These are phyloP conservation scores for Trametes cubensis DNA, from an alignment of 768 basidiomycete genomes.

Conservation along the genomic window DNA sequence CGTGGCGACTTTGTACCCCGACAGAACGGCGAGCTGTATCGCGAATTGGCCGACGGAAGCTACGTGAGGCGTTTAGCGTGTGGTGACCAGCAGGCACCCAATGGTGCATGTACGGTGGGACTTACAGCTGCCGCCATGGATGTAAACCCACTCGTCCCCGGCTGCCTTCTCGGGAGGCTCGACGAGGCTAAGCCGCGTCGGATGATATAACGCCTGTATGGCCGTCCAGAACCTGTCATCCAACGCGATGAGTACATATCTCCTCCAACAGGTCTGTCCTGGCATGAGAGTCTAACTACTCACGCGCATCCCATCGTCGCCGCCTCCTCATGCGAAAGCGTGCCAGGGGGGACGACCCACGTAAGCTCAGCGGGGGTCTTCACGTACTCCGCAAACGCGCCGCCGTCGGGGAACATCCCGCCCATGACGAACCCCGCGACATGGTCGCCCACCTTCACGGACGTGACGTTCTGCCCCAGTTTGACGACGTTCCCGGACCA, in stretches of 20 bases:
- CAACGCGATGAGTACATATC: too few species aligned
- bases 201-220: slow-evolving; percentile 30
- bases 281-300: too few species aligned
- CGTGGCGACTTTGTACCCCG: slow-evolving; percentile 38
- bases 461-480: slow-evolving; percentile 19
- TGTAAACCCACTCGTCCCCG: slow-evolving; percentile 29
- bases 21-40: slow-evolving; percentile 36
- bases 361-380: slow-evolving; percentile 27
- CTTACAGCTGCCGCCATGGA: slow-evolving; percentile 34
- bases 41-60: slow-evolving; percentile 41
- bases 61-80: slow-evolving; percentile 20
- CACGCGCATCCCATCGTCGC: slow-evolving; percentile 23
- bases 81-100: too few species aligned
- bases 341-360: slow-evolving; percentile 28
- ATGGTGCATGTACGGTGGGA: not conserved
- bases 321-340: slow-evolving; percentile 27
- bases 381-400: slow-evolving; percentile 36
- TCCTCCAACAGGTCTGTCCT: too few species aligned
- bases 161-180: slow-evolving; percentile 24
- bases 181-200: slow-evolving; percentile 27
- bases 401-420: slow-evolving; percentile 26
- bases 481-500: slow-evolving; percentile 16
- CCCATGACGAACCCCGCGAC: slow-evolving; percentile 35
- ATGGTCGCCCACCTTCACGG: slow-evolving; percentile 29
- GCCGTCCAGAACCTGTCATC: slow-evolving; percentile 30